Evolutionary conservation across 192 early-diverging fungal genomes (phyloP), one percentile per base, ranked within the genome.

Genomic region (Coemansia sp.): DNA sequence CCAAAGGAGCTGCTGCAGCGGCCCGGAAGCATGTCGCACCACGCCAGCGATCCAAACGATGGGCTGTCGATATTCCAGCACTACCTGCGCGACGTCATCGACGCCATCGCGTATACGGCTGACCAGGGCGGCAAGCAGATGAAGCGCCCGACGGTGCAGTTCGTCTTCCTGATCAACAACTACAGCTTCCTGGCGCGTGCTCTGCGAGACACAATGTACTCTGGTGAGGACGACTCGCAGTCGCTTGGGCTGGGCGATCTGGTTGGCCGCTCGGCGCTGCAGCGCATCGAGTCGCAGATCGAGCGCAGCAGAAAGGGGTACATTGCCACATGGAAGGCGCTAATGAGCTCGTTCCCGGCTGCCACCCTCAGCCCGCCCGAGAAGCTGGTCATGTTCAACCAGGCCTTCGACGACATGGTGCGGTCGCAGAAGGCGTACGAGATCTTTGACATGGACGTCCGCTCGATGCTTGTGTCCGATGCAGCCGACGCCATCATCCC

Each of bases 31-130:
- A 46, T 72, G 31, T 59, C 69, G n/a, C 78, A 75, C 8, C 69
- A 71, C 26, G 78, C 78, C 46, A 75, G 78, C 63, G 78, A 80
- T 28, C 78, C 78, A 15, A 80, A 58, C 69, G 78, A 80, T 45
- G 78, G 78, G 0, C 63, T 80, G 52, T 74, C 78, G 13, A 75
- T 80, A 58, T 80, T 80, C 70, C 78, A 80, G 68, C 78, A 80
- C 59, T 80, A 80, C 39, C 43, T 80, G 43, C 78, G 78, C 21
- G 78, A 80, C 35, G 78, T 75, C 13, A 48, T 80, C 28, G 78
- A 80, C 25, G 78, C 78, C 0, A 61, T 80, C 53, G 66, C 78
- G 10, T 66, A 51, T 29, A 75, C 70, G 20, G 68, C 71, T 25
- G 78, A 80, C 31, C 64, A 71, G 56, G 78, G 72, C 55, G 72